phyloP scores from a whole-genome alignment of 805 yeast species.

The Clavispora vitiphila region DNA sequence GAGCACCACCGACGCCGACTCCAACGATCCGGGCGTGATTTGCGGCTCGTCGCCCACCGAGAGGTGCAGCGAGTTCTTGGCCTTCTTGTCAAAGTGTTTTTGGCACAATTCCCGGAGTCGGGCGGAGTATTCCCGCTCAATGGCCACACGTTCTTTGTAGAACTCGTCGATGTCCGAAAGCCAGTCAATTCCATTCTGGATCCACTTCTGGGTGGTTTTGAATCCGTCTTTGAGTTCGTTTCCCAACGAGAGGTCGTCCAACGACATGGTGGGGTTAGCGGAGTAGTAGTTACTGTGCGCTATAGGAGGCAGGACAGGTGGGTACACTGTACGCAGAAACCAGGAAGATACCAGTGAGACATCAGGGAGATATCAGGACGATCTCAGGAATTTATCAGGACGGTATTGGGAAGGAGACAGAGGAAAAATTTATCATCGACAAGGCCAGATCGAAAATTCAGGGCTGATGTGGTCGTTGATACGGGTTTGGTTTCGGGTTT shows the following conservation, averaged over 20 bases:
- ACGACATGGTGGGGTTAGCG: constrained; percentile 9
- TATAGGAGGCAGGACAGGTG: background rate
- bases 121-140: constrained; percentile 79
- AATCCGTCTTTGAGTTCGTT: constrained; percentile 77
- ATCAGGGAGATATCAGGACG: too few species aligned
- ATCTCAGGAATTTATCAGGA: too few species aligned
- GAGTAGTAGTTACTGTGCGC: background rate
- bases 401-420: too few species aligned
- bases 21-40: constrained; percentile 92
- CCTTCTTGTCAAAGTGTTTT: constrained; percentile 72
- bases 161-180: constrained; percentile 74
- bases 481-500: too few species aligned
- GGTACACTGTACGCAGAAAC: too few species aligned
- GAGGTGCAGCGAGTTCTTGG: constrained; percentile 57
- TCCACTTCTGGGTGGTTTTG: constrained; percentile 77
- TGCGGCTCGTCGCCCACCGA: constrained; percentile 90
- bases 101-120: constrained; percentile 60
- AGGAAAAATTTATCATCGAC: too few species aligned
- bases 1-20: constrained; percentile 77
- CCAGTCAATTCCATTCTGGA: constrained; percentile 67
- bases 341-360: too few species aligned
- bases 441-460: too few species aligned
- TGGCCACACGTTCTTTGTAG: constrained; percentile 72
- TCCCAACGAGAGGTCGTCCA: constrained; percentile 44
- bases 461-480: too few species aligned